Percentiles rank a stretch among this genome's conserved stretches.
These are phyloP conservation scores for Penicillium sclerotiorum DNA, from an alignment of 2,329 filamentous ascomycete genomes.

Conservation along the genomic window DNA sequence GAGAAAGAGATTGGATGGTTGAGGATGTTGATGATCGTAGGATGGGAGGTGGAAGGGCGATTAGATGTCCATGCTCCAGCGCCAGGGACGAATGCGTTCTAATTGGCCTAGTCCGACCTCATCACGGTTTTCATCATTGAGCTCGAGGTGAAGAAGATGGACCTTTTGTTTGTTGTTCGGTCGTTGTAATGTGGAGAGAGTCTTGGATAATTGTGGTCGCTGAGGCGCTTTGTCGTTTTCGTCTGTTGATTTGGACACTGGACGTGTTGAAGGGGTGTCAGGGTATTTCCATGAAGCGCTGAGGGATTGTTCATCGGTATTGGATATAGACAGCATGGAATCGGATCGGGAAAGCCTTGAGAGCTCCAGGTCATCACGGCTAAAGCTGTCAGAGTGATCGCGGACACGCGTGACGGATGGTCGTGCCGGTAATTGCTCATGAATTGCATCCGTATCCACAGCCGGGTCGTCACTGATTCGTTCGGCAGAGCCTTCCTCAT, in stretches of 20 bases:
- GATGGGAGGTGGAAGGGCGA: not conserved
- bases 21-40: not conserved
- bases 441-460: conserved; percentile 9
- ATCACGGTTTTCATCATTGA: conserved; percentile 35
- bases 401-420: conserved; percentile 20
- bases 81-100: conserved; percentile 40
- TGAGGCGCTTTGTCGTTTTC: conserved; percentile 31
- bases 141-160: conserved; percentile 40
- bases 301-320: conserved; percentile 31
- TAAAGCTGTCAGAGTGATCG: conserved; percentile 12
- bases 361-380: conserved; percentile 15
- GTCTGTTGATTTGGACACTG: conserved; percentile 39
- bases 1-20: conserved; percentile 23
- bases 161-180: conserved; percentile 36
- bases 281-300: conserved; percentile 35
- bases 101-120: conserved; percentile 36
- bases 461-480: conserved; percentile 12
- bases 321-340: conserved; percentile 33
- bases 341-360: conserved; percentile 33
- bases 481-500: conserved; percentile 1
- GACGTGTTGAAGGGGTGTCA: conserved; percentile 39
- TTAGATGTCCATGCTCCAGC: conserved; percentile 50
- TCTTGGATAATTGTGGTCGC: conserved; percentile 35
- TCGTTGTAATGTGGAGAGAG: conserved; percentile 33
- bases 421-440: conserved; percentile 18